Base-by-base conservation (phyloP, 768 basidiomycete species). In the Suillus weaverae region DNA sequence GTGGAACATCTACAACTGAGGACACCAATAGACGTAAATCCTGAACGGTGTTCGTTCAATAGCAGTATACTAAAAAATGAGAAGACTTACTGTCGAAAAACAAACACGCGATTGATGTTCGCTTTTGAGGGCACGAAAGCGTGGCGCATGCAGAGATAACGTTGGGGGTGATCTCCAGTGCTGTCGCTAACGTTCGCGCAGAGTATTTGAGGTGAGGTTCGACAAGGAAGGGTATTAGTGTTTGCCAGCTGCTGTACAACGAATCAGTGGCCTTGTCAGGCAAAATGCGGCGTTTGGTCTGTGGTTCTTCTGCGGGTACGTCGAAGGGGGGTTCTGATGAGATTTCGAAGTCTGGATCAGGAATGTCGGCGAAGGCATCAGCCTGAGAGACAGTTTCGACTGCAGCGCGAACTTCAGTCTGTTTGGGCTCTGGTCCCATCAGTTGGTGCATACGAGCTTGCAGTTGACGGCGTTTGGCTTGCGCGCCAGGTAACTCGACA, bases 1-100 rank as follows among this genome's bases (percentile, higher is more conserved):
- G 62, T 43, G 33, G 66, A 66, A 61, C 77, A 79, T 35, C 44
- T 32, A 54, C 77, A 79, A 43, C 20, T 57, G 3, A 36, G 18
- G 18, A 74, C 64, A 1, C 64, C 35, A 16, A 69, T 48, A 2
- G 56, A 61, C 14, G 43, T 30, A 38, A 70, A 73, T 54, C 70
- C 73, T 74, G 53, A 7, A 22, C 10, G 16, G 39, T 18, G 39
- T 20, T n/a, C n/a, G n/a, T n/a, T n/a, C n/a, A n/a, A n/a, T n/a
- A n/a, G n/a, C n/a, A n/a, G n/a, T n/a, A n/a, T n/a, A n/a, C n/a
- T n/a, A n/a, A n/a, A n/a, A n/a, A n/a, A n/a, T n/a, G n/a, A n/a
- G n/a, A n/a, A n/a, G n/a, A n/a, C 63, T 33, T 48, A 64, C 57
- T 18, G 41, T 64, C 57, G 39, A 64, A 64, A 33, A 59, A 44